phyloP scores from a whole-genome alignment of 176 grass and related monocot species.

The bread wheat (Triticum aestivum) region IWGSC_CS_RefSeq_v2.1 NC_057805.1:15414545-15415044 shows the following conservation, averaged over 20 bases:
- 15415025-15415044: not conserved
- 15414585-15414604: not conserved
- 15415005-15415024: not conserved
- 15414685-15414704: not conserved
- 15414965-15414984: slow-evolving; percentile 33
- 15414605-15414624: not conserved
- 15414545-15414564: not conserved
- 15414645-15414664: slow-evolving; percentile 13
- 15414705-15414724: not conserved
- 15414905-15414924: slow-evolving; percentile 54
- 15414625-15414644: not conserved
- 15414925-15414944: slow-evolving; percentile 35
- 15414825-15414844: not conserved
- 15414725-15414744: not conserved
- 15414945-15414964: not conserved
- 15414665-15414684: not conserved
- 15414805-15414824: not conserved
- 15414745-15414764: not conserved
- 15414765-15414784: slow-evolving; percentile 9
- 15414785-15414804: slow-evolving; percentile 8
- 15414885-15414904: slow-evolving; percentile 42
- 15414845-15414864: not conserved
- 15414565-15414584: not conserved
- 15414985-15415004: slow-evolving; percentile 20
- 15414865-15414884: slow-evolving; percentile 32